A percentile compares a stretch with the other conserved stretches of the same genome.
phyloP scores from a whole-genome alignment of 2,329 filamentous ascomycete species.

The Annulohypoxylon truncatum region DNA sequence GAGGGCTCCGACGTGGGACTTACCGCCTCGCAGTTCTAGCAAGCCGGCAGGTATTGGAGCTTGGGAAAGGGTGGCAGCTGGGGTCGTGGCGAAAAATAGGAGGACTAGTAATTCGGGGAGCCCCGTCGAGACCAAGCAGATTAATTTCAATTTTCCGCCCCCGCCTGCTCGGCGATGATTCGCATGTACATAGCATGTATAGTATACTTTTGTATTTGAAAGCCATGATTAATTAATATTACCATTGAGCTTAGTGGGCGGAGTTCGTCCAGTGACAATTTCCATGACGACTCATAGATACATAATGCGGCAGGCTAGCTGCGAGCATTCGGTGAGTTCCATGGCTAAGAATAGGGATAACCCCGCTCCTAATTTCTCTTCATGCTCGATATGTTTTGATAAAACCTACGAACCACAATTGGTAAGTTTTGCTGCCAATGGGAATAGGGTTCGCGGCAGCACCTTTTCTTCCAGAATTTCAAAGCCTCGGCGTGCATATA shows the following conservation, averaged over 20 bases:
- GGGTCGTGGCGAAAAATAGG: slow-evolving; percentile 39
- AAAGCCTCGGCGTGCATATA: no score
- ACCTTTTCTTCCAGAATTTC: no score
- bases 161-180: slow-evolving; percentile 42
- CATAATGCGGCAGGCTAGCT: background rate
- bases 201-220: no score
- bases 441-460: no score
- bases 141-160: slow-evolving; percentile 46
- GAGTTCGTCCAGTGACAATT: no score
- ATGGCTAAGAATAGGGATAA: no score
- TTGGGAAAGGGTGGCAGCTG: slow-evolving; percentile 34
- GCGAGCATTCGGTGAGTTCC: background rate
- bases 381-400: no score
- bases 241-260: no score
- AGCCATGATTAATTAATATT: no score
- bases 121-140: slow-evolving; percentile 47
- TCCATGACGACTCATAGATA: background rate
- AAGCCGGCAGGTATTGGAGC: slow-evolving; percentile 24
- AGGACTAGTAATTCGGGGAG: slow-evolving; percentile 44
- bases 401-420: no score
- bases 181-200: slow-evolving; percentile 6
- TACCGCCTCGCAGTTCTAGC: slow-evolving; percentile 38
- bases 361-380: no score
- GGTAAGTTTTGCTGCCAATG: no score
- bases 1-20: slow-evolving; percentile 43